Conservation (phyloP, 2,329 filamentous ascomycete species). For the Botryotinia calthae region DNA sequence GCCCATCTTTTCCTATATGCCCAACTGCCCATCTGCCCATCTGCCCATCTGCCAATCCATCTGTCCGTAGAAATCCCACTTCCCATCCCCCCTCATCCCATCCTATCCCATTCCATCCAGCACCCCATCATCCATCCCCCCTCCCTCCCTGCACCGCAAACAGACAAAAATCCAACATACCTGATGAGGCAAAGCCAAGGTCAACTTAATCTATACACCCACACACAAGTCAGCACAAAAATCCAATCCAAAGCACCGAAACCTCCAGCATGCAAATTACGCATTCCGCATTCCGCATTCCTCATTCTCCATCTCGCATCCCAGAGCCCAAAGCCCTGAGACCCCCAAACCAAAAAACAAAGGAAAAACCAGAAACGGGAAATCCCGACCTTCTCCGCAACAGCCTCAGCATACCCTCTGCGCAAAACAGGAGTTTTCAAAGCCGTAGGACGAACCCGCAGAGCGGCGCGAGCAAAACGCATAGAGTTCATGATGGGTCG, state of each 20-base stretch:
- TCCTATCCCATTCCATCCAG: neutral
- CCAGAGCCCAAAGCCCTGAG: neutral
- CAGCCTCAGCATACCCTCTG: slow-evolving; percentile 86
- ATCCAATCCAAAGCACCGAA: too few species aligned
- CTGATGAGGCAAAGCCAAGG: slow-evolving; percentile 96
- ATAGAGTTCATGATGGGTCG: slow-evolving; percentile 81
- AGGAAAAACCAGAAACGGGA: neutral
- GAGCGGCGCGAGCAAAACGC: slow-evolving; percentile 85
- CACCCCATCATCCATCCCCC: neutral
- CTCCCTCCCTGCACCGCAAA: neutral
- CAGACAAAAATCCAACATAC: slow-evolving; percentile 55
- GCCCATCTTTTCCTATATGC: slow-evolving; percentile 10
- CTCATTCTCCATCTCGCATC: neutral
- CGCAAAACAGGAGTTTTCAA: slow-evolving; percentile 75
- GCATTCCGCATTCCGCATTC: neutral
- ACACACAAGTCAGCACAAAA: slow-evolving; percentile 29
- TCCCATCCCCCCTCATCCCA: neutral
- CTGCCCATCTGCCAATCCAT: slow-evolving; percentile 4
- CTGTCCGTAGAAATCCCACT: neutral
- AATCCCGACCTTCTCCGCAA: slow-evolving; percentile 70
- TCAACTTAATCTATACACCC: slow-evolving; percentile 78
- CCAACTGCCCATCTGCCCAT: neutral
- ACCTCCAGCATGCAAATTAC: too few species aligned
- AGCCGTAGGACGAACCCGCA: slow-evolving; percentile 76
- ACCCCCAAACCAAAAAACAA: neutral